These are phyloP conservation scores for Apophysomyces sp. DNA, from an alignment of 371 early-diverging fungal species.

Conservation along the genomic window DNA sequence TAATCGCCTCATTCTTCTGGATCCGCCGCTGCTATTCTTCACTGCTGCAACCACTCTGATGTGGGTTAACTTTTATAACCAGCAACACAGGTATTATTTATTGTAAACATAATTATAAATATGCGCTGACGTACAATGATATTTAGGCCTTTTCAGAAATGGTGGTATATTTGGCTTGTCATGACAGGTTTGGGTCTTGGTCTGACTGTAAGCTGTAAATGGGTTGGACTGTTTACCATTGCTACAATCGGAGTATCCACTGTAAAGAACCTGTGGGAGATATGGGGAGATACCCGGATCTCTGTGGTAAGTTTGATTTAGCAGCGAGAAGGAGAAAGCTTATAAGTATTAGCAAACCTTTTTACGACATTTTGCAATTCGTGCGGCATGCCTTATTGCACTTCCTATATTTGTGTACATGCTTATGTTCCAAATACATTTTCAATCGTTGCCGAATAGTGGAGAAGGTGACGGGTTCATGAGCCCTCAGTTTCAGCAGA, in stretches of 20 bases:
- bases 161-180: constrained; percentile 62
- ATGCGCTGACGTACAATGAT: not conserved
- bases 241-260: constrained; percentile 85
- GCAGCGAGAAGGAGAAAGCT: not conserved
- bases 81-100: constrained; percentile 56
- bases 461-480: constrained; percentile 97
- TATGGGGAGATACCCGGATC: constrained; percentile 75
- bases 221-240: constrained; percentile 92
- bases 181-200: constrained; percentile 76
- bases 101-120: not conserved
- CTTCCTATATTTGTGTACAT: constrained; percentile 87
- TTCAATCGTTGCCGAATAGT: constrained; percentile 70
- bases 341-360: constrained; percentile 51
- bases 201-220: constrained; percentile 73
- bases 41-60: constrained; percentile 68
- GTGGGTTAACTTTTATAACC: constrained; percentile 84
- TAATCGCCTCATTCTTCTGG: constrained; percentile 87
- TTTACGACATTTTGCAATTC: constrained; percentile 70
- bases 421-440: constrained; percentile 90
- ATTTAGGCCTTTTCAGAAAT: not conserved
- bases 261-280: constrained; percentile 88
- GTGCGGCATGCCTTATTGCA: constrained; percentile 79
- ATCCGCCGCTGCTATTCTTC: constrained; percentile 86
- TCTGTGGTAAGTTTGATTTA: constrained; percentile 36
- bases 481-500: constrained; percentile 91